Evolutionary conservation across 768 basidiomycete species (phyloP).

Genomic region (Mycena haematopus): DNA sequence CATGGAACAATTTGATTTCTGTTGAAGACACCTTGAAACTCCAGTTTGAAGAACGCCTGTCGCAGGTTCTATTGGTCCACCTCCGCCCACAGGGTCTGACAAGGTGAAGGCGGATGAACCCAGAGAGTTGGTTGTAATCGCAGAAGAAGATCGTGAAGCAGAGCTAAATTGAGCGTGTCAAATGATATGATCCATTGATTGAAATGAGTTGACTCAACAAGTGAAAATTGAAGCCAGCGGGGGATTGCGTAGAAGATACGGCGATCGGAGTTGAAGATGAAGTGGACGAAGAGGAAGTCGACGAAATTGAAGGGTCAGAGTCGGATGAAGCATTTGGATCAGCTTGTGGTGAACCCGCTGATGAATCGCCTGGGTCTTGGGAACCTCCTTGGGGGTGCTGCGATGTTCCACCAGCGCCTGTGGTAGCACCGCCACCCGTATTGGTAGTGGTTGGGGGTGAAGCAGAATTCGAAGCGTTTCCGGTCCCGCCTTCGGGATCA

Average conservation of each 20-base stretch:
- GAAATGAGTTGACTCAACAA: conserved; percentile 5
- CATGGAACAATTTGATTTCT: not conserved
- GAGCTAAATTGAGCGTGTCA: conserved; percentile 9
- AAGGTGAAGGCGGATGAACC: not conserved
- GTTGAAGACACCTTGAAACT: conserved; percentile 5
- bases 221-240: not conserved
- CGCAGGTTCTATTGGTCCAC: not conserved
- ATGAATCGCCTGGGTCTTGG: not conserved
- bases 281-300: not conserved
- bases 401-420: not conserved
- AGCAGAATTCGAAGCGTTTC: not conserved
- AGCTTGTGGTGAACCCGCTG: not conserved
- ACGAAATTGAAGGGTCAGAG: not conserved
- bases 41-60: not conserved
- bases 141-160: not conserved
- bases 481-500: not conserved
- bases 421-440: not conserved
- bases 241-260: not conserved
- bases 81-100: not conserved
- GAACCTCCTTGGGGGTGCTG: not conserved
- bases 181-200: not conserved
- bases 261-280: not conserved
- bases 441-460: not conserved
- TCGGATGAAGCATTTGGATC: conserved; percentile 1
- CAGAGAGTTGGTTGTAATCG: not conserved